These are phyloP conservation scores for Nymphaea thermarum DNA, from an alignment of 164 flowering plant genomes.

Conservation along the genomic window DNA sequence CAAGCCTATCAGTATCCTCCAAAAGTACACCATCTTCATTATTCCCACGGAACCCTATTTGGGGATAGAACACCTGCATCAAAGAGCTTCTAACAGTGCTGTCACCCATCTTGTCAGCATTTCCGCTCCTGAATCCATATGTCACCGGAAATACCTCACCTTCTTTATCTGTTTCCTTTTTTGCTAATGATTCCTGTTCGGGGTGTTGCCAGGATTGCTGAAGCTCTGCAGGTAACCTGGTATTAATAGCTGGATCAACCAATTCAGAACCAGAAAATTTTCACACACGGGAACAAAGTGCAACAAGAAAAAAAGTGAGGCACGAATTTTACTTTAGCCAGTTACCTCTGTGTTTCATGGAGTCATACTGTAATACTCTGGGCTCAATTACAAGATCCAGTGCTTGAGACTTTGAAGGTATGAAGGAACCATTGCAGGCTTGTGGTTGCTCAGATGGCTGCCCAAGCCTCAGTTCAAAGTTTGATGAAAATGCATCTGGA, in stretches of 20 bases:
- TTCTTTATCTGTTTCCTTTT: slow-evolving; percentile 10
- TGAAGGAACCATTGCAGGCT: slow-evolving; percentile 14
- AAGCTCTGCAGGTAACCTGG: slow-evolving; percentile 13
- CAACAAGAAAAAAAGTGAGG: not conserved
- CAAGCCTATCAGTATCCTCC: slow-evolving; percentile 7
- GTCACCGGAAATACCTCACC: slow-evolving; percentile 9
- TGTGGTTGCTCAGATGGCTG: slow-evolving; percentile 43
- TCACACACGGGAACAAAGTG: not conserved
- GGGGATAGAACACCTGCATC: slow-evolving; percentile 15
- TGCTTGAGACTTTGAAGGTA: slow-evolving; percentile 13
- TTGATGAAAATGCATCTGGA: slow-evolving; percentile 27
- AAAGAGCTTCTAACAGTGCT: slow-evolving; percentile 16
- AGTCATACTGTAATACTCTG: slow-evolving; percentile 16
- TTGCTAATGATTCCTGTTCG: slow-evolving; percentile 11
- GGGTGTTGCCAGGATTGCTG: slow-evolving; percentile 13
- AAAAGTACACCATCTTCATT: slow-evolving; percentile 10
- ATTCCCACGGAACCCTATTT: slow-evolving; percentile 1
- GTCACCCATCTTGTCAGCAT: slow-evolving; percentile 10
- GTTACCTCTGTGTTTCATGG: slow-evolving; percentile 25
- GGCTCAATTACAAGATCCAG: slow-evolving; percentile 10
- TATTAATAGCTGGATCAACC: slow-evolving; percentile 20
- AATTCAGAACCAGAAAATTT: slow-evolving; percentile 2
- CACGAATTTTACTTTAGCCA: not conserved
- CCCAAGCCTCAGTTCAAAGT: slow-evolving; percentile 60
- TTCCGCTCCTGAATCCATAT: slow-evolving; percentile 8